Evolutionary conservation across 1,139 yeast species (phyloP).

Genomic region (Blastobotrys buckinghamii): DNA sequence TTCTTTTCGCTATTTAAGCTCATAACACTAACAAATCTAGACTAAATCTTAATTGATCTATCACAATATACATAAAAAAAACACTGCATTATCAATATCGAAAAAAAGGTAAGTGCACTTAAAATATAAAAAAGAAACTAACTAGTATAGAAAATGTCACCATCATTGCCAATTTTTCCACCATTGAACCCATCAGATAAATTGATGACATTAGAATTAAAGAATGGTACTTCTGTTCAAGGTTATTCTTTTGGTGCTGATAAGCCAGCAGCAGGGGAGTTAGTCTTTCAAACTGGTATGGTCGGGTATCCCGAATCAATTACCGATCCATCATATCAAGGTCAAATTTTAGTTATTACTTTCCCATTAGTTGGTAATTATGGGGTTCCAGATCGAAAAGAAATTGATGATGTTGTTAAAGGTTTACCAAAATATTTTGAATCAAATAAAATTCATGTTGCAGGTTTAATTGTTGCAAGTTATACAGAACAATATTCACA

Average conservation of each 20-base stretch:
- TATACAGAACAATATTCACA: conserved; percentile 96
- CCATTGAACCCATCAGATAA: conserved; percentile 79
- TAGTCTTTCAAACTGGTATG: conserved; percentile 99
- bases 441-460: conserved; percentile 84
- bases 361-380: conserved; percentile 97
- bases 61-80: no score
- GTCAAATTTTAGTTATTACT: conserved; percentile 95
- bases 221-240: conserved; percentile 82
- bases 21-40: neutral
- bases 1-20: no score
- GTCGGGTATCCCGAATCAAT: conserved; percentile 98
- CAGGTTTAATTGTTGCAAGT: conserved; percentile 95
- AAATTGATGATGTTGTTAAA: conserved; percentile 68
- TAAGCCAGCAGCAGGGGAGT: conserved; percentile 87
- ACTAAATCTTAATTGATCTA: no score
- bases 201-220: conserved; percentile 84
- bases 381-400: conserved; percentile 92
- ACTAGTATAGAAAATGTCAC: conserved; percentile 8
- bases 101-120: no score
- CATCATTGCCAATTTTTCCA: conserved; percentile 66
- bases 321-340: conserved; percentile 98
- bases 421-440: conserved; percentile 89
- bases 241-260: conserved; percentile 99
- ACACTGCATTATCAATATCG: no score
- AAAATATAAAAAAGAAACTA: no score